These are phyloP conservation scores for Arxiozyma telluris DNA, from an alignment of 1,139 yeast species.

Conservation along the genomic window DNA sequence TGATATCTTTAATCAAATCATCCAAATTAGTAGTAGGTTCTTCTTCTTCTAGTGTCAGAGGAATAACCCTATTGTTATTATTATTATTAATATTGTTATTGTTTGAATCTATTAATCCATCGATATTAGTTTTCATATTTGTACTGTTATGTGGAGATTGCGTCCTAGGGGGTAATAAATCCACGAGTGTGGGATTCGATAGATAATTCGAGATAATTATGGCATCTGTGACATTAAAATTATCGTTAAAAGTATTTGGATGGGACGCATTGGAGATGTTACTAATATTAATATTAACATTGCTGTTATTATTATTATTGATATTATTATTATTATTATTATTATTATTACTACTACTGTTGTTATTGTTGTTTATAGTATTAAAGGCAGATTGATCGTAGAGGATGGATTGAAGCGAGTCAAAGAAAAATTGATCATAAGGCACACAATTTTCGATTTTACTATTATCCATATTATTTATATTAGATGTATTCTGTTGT, in stretches of 20 bases:
- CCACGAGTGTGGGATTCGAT: not conserved
- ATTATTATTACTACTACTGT: not conserved
- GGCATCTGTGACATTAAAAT: not conserved
- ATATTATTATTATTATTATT: not conserved
- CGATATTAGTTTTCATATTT: not conserved
- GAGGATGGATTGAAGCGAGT: not conserved
- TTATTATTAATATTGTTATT: not conserved
- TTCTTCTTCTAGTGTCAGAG: not conserved
- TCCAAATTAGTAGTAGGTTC: slow-evolving; percentile 8
- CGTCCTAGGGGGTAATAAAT: not conserved
- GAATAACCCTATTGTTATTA: not conserved
- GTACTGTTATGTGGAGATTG: not conserved
- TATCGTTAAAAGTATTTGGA: not conserved
- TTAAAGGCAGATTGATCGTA: not conserved
- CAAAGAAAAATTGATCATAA: not conserved
- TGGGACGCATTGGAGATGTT: not conserved
- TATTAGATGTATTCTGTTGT: not conserved
- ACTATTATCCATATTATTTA: not conserved
- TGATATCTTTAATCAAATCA: slow-evolving; percentile 13
- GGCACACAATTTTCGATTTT: not conserved
- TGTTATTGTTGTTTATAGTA: not conserved
- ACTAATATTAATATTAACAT: not conserved
- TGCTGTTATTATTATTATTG: no score
- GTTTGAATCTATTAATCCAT: not conserved
- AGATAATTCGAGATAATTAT: not conserved